These are phyloP conservation scores for Ceriops decandra DNA, from an alignment of 345 rosid species.

Conservation along the genomic window DNA sequence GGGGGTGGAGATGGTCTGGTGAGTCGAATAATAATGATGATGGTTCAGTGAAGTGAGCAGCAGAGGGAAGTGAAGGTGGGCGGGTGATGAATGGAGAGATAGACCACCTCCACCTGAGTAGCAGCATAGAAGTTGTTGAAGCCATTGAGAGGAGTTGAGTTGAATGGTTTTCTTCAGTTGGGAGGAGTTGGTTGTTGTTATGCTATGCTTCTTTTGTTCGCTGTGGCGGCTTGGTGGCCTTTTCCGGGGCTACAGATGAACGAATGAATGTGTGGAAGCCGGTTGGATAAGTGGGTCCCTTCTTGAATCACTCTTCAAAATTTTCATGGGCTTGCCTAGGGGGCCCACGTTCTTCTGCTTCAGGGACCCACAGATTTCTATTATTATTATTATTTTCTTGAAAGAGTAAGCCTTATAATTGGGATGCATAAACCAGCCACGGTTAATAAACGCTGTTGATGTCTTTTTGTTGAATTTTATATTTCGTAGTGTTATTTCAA, in stretches of 20 bases:
- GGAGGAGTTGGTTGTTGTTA: too few species aligned
- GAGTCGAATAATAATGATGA: conserved; percentile 32
- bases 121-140: conserved; percentile 48
- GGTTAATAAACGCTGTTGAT: too few species aligned
- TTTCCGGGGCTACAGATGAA: too few species aligned
- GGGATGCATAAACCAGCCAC: too few species aligned
- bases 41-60: conserved; percentile 27
- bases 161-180: neutral
- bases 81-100: conserved; percentile 41
- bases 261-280: conserved; percentile 44
- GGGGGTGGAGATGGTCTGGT: conserved; percentile 28
- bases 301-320: neutral
- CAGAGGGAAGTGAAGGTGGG: conserved; percentile 31
- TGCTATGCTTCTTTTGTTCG: neutral
- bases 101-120: conserved; percentile 20
- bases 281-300: conserved; percentile 73
- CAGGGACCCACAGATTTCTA: too few species aligned
- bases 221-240: neutral
- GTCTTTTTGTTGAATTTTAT: too few species aligned
- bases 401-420: too few species aligned
- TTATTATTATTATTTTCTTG: too few species aligned
- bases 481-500: too few species aligned
- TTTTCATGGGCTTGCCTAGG: too few species aligned
- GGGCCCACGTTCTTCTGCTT: too few species aligned
- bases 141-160: conserved; percentile 33